phyloP scores from a whole-genome alignment of 331 rosid genomes.

The Quercus phellos region DNA sequence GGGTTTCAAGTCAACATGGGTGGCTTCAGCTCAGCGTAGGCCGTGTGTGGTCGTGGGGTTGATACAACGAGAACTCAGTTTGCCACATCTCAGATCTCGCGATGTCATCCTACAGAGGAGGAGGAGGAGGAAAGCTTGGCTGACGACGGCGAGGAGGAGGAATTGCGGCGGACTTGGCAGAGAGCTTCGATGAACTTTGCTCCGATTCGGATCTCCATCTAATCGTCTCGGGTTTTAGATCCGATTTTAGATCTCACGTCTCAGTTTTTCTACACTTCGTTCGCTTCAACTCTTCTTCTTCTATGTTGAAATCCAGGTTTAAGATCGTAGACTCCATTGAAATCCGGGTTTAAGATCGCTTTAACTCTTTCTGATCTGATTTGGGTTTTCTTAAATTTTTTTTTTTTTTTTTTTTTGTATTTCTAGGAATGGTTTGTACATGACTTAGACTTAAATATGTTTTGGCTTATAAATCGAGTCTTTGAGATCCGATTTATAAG shows the following conservation, averaged over 20 bases:
- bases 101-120: neutral
- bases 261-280: conserved; percentile 37
- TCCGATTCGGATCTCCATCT: conserved; percentile 68
- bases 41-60: conserved; percentile 2
- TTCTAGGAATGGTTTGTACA: too few relatives aligned
- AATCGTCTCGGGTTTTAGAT: neutral
- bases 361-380: too few relatives aligned
- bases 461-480: too few relatives aligned
- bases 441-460: too few relatives aligned
- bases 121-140: conserved; percentile 32
- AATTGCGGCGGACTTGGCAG: conserved; percentile 28
- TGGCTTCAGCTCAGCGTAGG: too few relatives aligned
- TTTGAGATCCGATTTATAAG: too few relatives aligned
- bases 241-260: neutral
- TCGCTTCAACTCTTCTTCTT: conserved; percentile 31
- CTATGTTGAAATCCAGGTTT: conserved; percentile 3
- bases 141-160: conserved; percentile 9
- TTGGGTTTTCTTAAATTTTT: too few relatives aligned
- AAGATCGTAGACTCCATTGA: conserved; percentile 43
- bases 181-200: conserved; percentile 60
- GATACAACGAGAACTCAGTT: conserved; percentile 66
- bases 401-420: too few relatives aligned
- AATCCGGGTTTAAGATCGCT: neutral
- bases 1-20: too few relatives aligned
- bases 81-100: conserved; percentile 48